These are phyloP conservation scores for Cicer chorassanicum DNA, from an alignment of 306 rosid species.

Conservation along the genomic window DNA sequence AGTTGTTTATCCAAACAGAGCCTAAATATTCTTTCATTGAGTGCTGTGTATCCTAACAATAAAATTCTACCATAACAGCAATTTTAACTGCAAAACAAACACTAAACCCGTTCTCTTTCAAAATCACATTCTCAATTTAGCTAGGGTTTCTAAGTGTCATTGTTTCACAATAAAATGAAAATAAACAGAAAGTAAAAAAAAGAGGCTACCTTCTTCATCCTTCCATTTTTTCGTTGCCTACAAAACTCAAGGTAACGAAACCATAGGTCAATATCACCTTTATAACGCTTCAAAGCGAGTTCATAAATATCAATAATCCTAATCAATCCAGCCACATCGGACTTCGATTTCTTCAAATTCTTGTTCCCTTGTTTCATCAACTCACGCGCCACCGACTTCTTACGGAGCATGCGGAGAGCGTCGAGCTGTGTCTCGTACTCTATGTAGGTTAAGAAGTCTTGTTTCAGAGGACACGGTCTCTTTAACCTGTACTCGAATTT, in stretches of 20 bases:
- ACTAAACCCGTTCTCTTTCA: neutral
- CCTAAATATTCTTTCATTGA: too few species aligned
- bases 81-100: too few species aligned
- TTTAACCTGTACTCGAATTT: slow-evolving; percentile 55
- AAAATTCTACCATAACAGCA: too few species aligned
- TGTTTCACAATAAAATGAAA: neutral
- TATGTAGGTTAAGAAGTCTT: slow-evolving; percentile 48
- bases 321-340: slow-evolving; percentile 43
- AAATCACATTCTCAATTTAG: too few species aligned
- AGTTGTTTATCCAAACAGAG: too few species aligned
- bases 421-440: slow-evolving; percentile 56
- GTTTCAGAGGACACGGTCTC: slow-evolving; percentile 49
- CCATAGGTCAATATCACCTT: slow-evolving; percentile 56
- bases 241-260: slow-evolving; percentile 72
- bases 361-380: slow-evolving; percentile 46
- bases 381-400: slow-evolving; percentile 48
- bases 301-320: slow-evolving; percentile 50
- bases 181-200: neutral
- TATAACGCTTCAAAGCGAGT: slow-evolving; percentile 53
- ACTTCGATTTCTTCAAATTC: slow-evolving; percentile 47
- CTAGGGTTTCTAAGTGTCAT: slow-evolving; percentile 5
- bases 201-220: slow-evolving; percentile 73
- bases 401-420: slow-evolving; percentile 50
- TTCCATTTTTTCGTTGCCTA: slow-evolving; percentile 63
- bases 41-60: too few species aligned